phyloP scores from a whole-genome alignment of 108 stramenopile species.

The Fragilariopsis cylindrus region DNA sequence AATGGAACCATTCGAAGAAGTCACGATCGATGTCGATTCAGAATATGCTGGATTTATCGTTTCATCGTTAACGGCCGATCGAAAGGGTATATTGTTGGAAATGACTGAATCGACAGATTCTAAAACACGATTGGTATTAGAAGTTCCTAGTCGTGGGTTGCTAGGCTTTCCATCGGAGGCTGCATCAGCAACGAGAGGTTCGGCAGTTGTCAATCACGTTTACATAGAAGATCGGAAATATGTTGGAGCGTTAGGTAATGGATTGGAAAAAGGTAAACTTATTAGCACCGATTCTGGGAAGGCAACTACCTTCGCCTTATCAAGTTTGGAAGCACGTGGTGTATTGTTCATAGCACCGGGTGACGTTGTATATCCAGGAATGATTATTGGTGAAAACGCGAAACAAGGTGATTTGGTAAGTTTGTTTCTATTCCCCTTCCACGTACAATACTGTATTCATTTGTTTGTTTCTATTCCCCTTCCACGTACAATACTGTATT shows the following conservation, averaged over 20 bases:
- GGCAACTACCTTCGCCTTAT: slow-evolving; percentile 84
- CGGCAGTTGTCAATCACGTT: slow-evolving; percentile 91
- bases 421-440: too few relatives aligned
- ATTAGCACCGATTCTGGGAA: slow-evolving; percentile 88
- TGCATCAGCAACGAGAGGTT: slow-evolving; percentile 88
- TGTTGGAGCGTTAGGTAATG: slow-evolving; percentile 70
- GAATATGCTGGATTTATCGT: slow-evolving; percentile 90
- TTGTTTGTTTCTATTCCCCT: too few relatives aligned
- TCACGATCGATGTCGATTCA: slow-evolving; percentile 89
- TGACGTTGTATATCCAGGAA: slow-evolving; percentile 89
- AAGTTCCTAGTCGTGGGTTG: slow-evolving; percentile 95
- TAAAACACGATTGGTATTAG: slow-evolving; percentile 86
- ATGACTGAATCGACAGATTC: slow-evolving; percentile 78
- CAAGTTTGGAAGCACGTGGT: slow-evolving; percentile 78
- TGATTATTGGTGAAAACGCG: slow-evolving; percentile 94
- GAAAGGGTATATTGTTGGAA: slow-evolving; percentile 92
- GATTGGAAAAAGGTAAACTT: slow-evolving; percentile 86
- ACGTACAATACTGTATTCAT: background rate
- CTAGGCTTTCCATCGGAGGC: slow-evolving; percentile 93
- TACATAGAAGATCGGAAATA: slow-evolving; percentile 87
- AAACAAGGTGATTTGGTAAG: slow-evolving; percentile 53
- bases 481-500: background rate
- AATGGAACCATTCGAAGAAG: slow-evolving; percentile 94
- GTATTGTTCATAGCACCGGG: slow-evolving; percentile 89
- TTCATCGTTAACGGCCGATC: slow-evolving; percentile 80